phyloP scores from a whole-genome alignment of 352 stramenopile species.

The Pythium aphanidermatum region DNA sequence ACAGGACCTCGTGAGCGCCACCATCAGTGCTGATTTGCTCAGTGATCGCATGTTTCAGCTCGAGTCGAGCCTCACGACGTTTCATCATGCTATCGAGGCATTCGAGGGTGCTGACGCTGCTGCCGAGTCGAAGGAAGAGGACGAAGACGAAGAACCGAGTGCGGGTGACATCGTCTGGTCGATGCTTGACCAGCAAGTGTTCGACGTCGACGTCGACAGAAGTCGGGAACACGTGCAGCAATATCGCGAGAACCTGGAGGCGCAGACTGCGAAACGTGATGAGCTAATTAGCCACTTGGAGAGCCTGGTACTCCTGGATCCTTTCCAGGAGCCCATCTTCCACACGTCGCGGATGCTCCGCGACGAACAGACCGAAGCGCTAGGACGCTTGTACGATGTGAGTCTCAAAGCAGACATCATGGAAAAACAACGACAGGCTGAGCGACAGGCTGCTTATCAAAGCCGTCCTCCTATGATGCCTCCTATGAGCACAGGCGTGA shows the following conservation, averaged over 20 bases:
- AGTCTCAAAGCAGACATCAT: slow-evolving; percentile 45
- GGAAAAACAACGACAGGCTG: slow-evolving; percentile 44
- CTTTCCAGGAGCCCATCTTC: slow-evolving; percentile 39
- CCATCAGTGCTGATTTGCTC: slow-evolving; percentile 77
- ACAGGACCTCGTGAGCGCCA: slow-evolving; percentile 72
- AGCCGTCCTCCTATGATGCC: slow-evolving; percentile 13
- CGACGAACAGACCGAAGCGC: slow-evolving; percentile 33
- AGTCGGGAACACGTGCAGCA: slow-evolving; percentile 72
- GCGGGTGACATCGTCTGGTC: slow-evolving; percentile 58
- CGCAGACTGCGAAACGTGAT: slow-evolving; percentile 58
- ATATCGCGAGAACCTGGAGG: slow-evolving; percentile 65
- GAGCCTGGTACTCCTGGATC: slow-evolving; percentile 29
- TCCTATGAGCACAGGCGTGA: too few species aligned
- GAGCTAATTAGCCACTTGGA: slow-evolving; percentile 47
- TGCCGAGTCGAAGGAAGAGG: slow-evolving; percentile 13
- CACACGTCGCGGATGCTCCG: slow-evolving; percentile 22
- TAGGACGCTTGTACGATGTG: slow-evolving; percentile 52
- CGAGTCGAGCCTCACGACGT: slow-evolving; percentile 68
- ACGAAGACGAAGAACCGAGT: slow-evolving; percentile 20
- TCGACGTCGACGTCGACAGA: slow-evolving; percentile 67
- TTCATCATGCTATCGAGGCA: slow-evolving; percentile 57
- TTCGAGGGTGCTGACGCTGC: slow-evolving; percentile 21
- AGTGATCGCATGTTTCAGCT: slow-evolving; percentile 88
- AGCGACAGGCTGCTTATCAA: slow-evolving; percentile 30
- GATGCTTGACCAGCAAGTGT: slow-evolving; percentile 72